phyloP scores from a whole-genome alignment of 2,329 filamentous ascomycete genomes.

The Volutella citrinella region DNA sequence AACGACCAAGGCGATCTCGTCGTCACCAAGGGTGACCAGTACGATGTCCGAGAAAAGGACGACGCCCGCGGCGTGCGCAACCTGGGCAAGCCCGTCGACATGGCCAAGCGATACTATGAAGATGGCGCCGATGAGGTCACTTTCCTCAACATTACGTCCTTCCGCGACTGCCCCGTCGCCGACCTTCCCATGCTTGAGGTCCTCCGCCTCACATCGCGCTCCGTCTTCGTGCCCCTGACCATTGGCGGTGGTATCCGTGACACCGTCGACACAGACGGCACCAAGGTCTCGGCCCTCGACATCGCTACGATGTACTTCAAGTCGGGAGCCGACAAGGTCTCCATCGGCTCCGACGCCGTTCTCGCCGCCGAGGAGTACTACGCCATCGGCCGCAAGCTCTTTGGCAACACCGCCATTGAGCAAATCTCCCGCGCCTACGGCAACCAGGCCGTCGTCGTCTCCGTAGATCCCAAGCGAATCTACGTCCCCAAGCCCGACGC shows the following conservation, averaged over 20 bases:
- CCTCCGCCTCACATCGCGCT: constrained; percentile 77
- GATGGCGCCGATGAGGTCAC: constrained; percentile 96
- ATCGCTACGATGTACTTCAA: constrained; percentile 98
- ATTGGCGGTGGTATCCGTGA: constrained; percentile 95
- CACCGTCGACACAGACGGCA: constrained; percentile 84
- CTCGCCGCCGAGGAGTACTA: constrained; percentile 91
- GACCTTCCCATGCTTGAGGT: constrained; percentile 97
- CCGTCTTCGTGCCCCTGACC: constrained; percentile 93
- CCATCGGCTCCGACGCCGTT: constrained; percentile 93
- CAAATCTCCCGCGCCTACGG: constrained; percentile 92
- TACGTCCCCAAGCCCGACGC: constrained; percentile 75
- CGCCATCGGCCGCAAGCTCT: constrained; percentile 62
- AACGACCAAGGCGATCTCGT: constrained; percentile 95
- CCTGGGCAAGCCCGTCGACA: constrained; percentile 92
- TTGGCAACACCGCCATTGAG: constrained; percentile 88
- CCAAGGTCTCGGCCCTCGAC: constrained; percentile 81
- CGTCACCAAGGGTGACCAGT: constrained; percentile 97
- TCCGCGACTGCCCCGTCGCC: constrained; percentile 88
- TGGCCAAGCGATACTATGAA: constrained; percentile 91
- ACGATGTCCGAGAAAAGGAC: constrained; percentile 91
- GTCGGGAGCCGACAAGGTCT: constrained; percentile 95
- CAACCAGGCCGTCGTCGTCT: constrained; percentile 94
- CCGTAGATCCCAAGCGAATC: constrained; percentile 87
- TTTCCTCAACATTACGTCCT: constrained; percentile 97
- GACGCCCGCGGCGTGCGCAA: constrained; percentile 71